Conservation (phyloP, 2,329 filamentous ascomycete species). For the Aspergillus nomiae region DNA sequence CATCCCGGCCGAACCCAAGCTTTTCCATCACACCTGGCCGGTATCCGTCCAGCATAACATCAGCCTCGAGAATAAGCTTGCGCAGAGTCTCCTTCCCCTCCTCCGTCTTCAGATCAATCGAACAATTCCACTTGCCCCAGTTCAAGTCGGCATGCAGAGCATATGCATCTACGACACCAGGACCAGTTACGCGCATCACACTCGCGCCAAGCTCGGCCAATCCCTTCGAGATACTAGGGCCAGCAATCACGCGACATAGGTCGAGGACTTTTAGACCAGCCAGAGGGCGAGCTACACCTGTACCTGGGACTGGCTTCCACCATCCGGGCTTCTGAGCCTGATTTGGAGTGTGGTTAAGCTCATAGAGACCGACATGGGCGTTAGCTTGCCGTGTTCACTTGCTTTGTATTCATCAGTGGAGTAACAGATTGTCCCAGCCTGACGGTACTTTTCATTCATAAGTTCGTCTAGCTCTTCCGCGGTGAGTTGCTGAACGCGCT, state of each 20-base stretch:
- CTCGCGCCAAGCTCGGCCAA: conserved; percentile 75
- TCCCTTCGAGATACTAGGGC: conserved; percentile 70
- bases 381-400: conserved; percentile 10
- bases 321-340: background rate
- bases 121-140: conserved; percentile 68
- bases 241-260: conserved; percentile 73
- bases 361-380: conserved; percentile 4
- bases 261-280: conserved; percentile 72
- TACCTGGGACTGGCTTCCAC: background rate
- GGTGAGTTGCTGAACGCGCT: background rate
- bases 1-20: conserved; percentile 63
- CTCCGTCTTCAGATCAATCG: conserved; percentile 63
- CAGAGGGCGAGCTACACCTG: conserved; percentile 31
- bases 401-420: conserved; percentile 10
- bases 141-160: conserved; percentile 76
- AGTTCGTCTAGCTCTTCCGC: conserved; percentile 8
- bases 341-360: background rate
- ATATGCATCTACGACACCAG: conserved; percentile 67
- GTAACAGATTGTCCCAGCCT: conserved; percentile 12
- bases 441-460: conserved; percentile 9
- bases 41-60: conserved; percentile 71
- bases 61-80: conserved; percentile 61
- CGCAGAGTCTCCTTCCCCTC: conserved; percentile 61
- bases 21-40: conserved; percentile 66
- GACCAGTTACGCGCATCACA: conserved; percentile 71